phyloP scores from a whole-genome alignment of 73 alveolate species.

The Stentor roeselii region DNA sequence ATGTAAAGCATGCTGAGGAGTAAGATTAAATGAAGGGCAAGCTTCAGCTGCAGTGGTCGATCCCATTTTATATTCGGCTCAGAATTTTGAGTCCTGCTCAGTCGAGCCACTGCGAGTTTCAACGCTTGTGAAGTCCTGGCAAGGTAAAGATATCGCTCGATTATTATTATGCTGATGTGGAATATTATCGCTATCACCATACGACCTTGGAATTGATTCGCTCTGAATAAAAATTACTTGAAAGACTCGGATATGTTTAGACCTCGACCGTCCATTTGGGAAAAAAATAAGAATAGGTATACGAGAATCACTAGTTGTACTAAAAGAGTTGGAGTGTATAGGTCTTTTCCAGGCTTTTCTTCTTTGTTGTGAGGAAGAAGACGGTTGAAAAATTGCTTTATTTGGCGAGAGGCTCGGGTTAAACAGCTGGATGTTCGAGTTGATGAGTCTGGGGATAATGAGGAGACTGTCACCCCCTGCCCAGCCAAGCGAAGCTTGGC shows the following conservation, averaged over 20 bases:
- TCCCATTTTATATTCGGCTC: not conserved
- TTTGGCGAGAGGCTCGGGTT: not conserved
- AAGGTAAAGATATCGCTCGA: slow-evolving; percentile 49
- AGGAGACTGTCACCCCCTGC: not conserved
- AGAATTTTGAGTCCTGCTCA: not conserved
- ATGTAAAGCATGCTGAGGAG: slow-evolving; percentile 23
- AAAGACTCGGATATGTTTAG: slow-evolving; percentile 31
- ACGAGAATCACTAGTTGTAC: slow-evolving; percentile 58
- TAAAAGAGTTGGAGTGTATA: slow-evolving; percentile 59
- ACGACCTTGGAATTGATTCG: slow-evolving; percentile 44
- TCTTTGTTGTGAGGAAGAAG: slow-evolving; percentile 73
- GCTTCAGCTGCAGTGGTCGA: slow-evolving; percentile 30
- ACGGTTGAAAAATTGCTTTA: slow-evolving; percentile 31
- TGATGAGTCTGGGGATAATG: not conserved
- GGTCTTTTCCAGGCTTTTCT: slow-evolving; percentile 88
- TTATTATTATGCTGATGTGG: slow-evolving; percentile 41
- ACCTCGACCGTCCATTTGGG: slow-evolving; percentile 78
- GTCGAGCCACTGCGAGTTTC: not conserved
- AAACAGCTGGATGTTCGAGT: not conserved
- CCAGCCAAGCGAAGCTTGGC: slow-evolving; percentile 7
- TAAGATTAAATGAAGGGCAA: slow-evolving; percentile 30
- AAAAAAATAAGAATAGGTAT: slow-evolving; percentile 72
- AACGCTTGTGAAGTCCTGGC: slow-evolving; percentile 23
- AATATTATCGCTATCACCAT: slow-evolving; percentile 59
- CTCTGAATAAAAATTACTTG: slow-evolving; percentile 29